Evolutionary conservation across 1,284 basidiomycete genomes (phyloP), one percentile per base, ranked within the genome.

Genomic region (Ceratobasidium sp.): DNA sequence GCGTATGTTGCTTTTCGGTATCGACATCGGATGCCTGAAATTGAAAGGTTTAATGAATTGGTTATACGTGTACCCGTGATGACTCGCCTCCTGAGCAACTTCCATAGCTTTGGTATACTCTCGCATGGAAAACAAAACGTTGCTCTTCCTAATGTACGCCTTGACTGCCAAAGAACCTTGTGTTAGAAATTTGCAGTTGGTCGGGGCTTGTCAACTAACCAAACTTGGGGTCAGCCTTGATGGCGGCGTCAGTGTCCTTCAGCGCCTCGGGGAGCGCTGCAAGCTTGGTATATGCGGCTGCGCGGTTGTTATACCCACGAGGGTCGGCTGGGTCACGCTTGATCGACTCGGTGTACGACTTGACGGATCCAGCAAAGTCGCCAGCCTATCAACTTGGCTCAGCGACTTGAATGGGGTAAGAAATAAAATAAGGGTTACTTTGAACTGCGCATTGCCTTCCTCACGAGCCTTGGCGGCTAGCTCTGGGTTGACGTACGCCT

Each of bases 201-300:
- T 54, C 17, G 37, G 37, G 6, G 25, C 22, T 34, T 19, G 77
- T 59, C 37, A 15, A 83, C 89, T 79, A 80, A 92, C 91, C 88
- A 81, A 97, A 97, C 65, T 88, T 89, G 49, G 94, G 90, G 85
- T 99, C 97, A 64, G 95, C 90, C 84, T 92, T 92, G 87, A 99
- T 97, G 25, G 98, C 97, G 83, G 94, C 90, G 76, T 99, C 91
- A 37, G 92, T 92, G 82, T 99, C 98, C 85, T 99, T 99, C 82
- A 99, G 89, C 0, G 97, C 98, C 84, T 99, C 98, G 11, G 97
- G 95, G 25, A 99, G 85, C 1, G 98, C 98, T 51, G 90, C 89
- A 37, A 99, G 90, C 86, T 99, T 99, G 83, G 94, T 96, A 86
- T 99, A 99, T 25, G 96, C 97, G 43, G 96, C 94, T 19, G 98